Conservation (phyloP, 225 moss, liverwort and hornwort species). For the Thuidium tamariscinum region DNA sequence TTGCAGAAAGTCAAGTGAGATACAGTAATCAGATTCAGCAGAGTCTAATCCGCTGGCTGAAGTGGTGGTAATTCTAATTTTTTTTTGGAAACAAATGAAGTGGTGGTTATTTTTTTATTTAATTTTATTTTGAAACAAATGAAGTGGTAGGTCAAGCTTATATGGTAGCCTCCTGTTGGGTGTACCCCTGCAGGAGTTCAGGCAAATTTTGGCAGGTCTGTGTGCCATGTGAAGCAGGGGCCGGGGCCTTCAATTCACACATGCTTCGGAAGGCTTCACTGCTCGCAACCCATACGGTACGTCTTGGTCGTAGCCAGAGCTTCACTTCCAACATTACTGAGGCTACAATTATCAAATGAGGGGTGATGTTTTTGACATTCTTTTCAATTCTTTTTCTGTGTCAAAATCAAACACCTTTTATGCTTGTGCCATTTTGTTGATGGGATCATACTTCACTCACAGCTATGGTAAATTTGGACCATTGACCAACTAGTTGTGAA, state of each 20-base stretch:
- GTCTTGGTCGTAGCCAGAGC: no score
- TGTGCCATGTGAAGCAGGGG: neutral
- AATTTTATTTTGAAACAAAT: no score
- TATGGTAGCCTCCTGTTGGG: neutral
- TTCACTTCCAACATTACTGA: neutral
- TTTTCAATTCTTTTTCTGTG: neutral
- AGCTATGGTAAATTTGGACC: neutral
- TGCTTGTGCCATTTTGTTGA: neutral
- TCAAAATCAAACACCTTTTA: neutral
- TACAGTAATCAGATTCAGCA: neutral
- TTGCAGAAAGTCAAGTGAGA: neutral
- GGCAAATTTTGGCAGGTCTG: neutral
- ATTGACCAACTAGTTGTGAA: neutral
- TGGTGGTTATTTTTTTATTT: no score
- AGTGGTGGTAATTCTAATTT: neutral
- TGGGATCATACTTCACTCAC: neutral
- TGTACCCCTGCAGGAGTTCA: neutral
- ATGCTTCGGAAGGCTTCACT: neutral
- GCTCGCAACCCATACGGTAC: neutral
- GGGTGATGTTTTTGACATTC: neutral
- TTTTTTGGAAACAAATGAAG: no score
- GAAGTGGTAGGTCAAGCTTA: no score
- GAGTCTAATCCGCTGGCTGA: neutral
- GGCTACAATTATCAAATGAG: neutral
- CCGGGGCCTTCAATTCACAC: neutral